Conservation (phyloP, 805 yeast genomes). For the Hyphopichia homilentoma region DNA sequence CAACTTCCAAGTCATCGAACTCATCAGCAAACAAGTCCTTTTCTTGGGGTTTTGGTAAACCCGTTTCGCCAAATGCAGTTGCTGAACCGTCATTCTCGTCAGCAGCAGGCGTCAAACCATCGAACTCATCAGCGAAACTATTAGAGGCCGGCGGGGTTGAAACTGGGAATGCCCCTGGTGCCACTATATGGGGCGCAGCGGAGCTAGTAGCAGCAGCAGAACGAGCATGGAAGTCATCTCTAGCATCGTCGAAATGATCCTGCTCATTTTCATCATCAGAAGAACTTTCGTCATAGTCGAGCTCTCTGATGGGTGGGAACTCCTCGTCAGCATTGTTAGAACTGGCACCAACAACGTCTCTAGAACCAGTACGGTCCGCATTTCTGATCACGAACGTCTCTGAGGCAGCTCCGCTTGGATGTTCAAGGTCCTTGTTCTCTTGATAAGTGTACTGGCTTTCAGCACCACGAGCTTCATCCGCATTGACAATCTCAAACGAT, state of each 20-base stretch:
- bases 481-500: slow-evolving; percentile 52
- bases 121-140: slow-evolving; percentile 35
- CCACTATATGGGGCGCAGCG: not conserved
- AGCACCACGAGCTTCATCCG: slow-evolving; percentile 39
- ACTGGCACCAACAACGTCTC: not conserved
- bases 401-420: not conserved
- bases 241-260: slow-evolving; percentile 38
- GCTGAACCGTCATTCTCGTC: slow-evolving; percentile 8
- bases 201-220: slow-evolving; percentile 1
- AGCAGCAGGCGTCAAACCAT: slow-evolving; percentile 35
- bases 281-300: slow-evolving; percentile 51
- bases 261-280: slow-evolving; percentile 34
- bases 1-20: slow-evolving; percentile 35
- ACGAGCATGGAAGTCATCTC: slow-evolving; percentile 25
- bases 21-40: slow-evolving; percentile 36
- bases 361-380: not conserved
- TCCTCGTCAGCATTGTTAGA: slow-evolving; percentile 36
- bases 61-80: too few relatives aligned
- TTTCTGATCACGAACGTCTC: slow-evolving; percentile 4
- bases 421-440: not conserved
- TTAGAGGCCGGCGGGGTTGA: too few relatives aligned
- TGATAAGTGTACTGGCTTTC: slow-evolving; percentile 2
- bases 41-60: too few relatives aligned
- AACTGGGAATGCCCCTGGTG: slow-evolving; percentile 3
- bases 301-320: slow-evolving; percentile 60